Evolutionary conservation across 805 yeast genomes (phyloP), one percentile per base, ranked within the genome.

Genomic region (Metschnikowia dekortorum): DNA sequence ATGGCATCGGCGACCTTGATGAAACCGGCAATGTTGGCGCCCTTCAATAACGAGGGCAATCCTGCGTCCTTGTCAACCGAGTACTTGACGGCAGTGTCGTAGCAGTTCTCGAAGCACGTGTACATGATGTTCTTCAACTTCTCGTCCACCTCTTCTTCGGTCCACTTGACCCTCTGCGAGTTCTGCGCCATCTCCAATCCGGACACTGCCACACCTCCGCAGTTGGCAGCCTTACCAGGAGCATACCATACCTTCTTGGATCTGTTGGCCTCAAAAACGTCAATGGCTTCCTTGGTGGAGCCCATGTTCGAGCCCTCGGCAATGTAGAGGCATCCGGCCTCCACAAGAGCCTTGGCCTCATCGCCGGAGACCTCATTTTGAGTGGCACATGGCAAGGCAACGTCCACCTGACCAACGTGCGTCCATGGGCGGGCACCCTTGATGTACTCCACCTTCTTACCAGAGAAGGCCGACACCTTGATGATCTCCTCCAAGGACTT

Each of bases 221-320:
- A 87, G 84, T 92, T 92, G 66, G 97, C 92, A 62, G 97, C 97
- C 83, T 92, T 92, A 76, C 97, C 98, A 70, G 97, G 97, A 65
- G 96, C 98, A 77, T 91, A 92, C 99, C 99, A 92, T 74, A 90
- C 88, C 46, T 75, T 67, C 60, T 71, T 67, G 58, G 72, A 36
- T 79, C 92, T 83, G 71, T 80, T 82, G 64, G 86, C 88, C 82
- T 92, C 99, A 64, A 91, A 92, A 55, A 88, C 90, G 61, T 85
- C 89, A 61, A 92, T 89, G 61, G 99, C 99, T 72, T 92, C 98
- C 75, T 87, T 86, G 63, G 97, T 91, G 61, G 96, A 92, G 69
- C 99, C 98, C 99, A 92, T 92, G 80, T 92, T 92, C 68, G 98
- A 92, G 70, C 99, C 99, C 82, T 92, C 99, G 63, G 99, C 98